Conservation (phyloP, 2,329 filamentous ascomycete species). For the Colletotrichum nymphaeae region DNA sequence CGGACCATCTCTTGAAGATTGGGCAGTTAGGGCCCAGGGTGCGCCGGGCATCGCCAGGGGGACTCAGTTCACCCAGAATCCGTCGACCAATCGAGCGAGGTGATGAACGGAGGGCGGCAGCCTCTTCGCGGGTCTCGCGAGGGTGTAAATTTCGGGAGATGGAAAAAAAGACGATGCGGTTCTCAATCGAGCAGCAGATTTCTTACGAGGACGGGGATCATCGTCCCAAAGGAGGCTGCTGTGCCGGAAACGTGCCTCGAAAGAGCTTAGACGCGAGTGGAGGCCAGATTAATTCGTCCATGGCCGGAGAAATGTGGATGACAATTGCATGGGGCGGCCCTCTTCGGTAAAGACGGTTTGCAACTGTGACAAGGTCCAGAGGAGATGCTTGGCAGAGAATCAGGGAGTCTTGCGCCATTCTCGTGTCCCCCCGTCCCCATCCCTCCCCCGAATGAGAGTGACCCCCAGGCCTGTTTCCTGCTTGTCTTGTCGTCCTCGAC, state of each 20-base stretch:
- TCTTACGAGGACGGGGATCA: constrained; percentile 48
- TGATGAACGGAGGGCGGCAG: not conserved
- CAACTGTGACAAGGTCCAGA: constrained; percentile 36
- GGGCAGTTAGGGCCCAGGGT: constrained; percentile 2
- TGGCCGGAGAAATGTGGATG: constrained; percentile 25
- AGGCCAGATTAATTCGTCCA: constrained; percentile 28
- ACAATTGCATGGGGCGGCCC: constrained; percentile 32
- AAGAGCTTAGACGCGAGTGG: constrained; percentile 44
- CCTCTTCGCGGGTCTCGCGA: constrained; percentile 13
- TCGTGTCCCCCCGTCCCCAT: constrained; percentile 16
- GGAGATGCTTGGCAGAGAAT: constrained; percentile 31
- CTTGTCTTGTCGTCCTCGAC: constrained; percentile 7
- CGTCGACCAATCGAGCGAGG: constrained; percentile 15
- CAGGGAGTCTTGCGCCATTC: constrained; percentile 33
- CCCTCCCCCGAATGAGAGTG: constrained; percentile 2
- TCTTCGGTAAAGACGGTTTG: constrained; percentile 41
- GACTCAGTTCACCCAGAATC: not conserved
- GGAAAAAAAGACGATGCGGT: constrained; percentile 38
- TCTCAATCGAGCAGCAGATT: constrained; percentile 49
- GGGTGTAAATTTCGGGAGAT: constrained; percentile 20
- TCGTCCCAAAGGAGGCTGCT: constrained; percentile 49
- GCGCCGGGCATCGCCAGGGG: not conserved
- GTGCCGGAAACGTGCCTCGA: constrained; percentile 50
- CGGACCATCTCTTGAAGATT: constrained; percentile 23
- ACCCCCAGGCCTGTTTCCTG: constrained; percentile 31